Conservation (phyloP, 169 alveolate genomes). For the Plasmodium inui region DNA sequence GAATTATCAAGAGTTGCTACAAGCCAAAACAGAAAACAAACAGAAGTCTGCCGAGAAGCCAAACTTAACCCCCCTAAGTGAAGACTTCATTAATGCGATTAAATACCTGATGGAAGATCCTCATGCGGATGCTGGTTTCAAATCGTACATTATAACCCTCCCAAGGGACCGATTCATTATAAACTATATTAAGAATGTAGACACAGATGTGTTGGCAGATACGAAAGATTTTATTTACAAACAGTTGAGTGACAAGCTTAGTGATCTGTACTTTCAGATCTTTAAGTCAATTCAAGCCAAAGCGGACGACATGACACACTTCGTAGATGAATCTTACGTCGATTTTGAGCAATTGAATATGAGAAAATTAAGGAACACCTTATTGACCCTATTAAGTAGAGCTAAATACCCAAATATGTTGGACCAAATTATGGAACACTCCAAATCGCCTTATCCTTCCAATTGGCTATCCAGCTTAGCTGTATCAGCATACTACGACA, state of each 20-base stretch:
- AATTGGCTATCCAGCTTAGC: constrained; percentile 60
- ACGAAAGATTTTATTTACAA: constrained; percentile 40
- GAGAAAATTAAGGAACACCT: constrained; percentile 59
- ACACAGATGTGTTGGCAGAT: constrained; percentile 70
- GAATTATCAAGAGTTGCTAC: constrained; percentile 49
- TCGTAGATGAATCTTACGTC: constrained; percentile 68
- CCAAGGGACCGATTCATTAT: constrained; percentile 55
- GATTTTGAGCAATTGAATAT: constrained; percentile 73
- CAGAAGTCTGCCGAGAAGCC: neutral
- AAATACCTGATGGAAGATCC: constrained; percentile 42
- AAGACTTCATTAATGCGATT: constrained; percentile 57
- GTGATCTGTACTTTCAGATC: constrained; percentile 12
- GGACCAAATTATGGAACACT: constrained; percentile 32
- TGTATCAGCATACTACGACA: constrained; percentile 51
- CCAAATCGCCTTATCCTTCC: constrained; percentile 68
- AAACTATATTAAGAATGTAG: constrained; percentile 14
- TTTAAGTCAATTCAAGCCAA: constrained; percentile 4
- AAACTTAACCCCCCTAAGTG: constrained; percentile 47
- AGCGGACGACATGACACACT: constrained; percentile 71
- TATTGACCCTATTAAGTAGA: constrained; percentile 44
- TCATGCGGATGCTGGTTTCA: constrained; percentile 68
- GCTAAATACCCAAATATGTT: constrained; percentile 51
- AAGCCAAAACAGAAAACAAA: constrained; percentile 1
- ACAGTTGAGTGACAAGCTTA: constrained; percentile 39
- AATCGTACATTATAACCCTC: constrained; percentile 50